Evolutionary conservation across 106 monocot species (phyloP).

Genomic region (Apostasia shenzhenica): DNA sequence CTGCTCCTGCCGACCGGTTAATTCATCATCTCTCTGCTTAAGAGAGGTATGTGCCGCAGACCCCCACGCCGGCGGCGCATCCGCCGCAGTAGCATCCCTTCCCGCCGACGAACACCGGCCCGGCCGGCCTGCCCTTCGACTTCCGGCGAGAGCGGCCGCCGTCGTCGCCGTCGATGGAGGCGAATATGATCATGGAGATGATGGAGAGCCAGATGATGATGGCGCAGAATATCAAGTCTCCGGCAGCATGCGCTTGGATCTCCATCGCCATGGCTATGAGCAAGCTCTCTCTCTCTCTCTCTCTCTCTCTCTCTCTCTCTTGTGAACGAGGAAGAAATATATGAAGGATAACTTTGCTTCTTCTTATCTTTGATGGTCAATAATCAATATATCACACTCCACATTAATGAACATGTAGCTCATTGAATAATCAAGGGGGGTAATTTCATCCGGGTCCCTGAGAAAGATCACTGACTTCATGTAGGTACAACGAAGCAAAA

Average conservation of each 20-base stretch:
- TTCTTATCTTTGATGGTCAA: too few species aligned
- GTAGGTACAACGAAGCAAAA: too few species aligned
- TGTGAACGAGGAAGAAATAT: neutral
- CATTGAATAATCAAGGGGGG: too few species aligned
- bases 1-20: too few species aligned
- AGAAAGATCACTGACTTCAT: too few species aligned
- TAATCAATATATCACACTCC: too few species aligned
- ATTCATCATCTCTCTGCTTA: neutral
- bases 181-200: conserved; percentile 12
- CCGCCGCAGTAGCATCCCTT: neutral
- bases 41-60: conserved; percentile 12
- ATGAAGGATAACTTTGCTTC: too few species aligned
- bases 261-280: neutral
- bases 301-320: neutral
- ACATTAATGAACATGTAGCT: too few species aligned
- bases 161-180: neutral
- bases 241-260: neutral
- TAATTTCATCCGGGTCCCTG: too few species aligned
- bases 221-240: conserved; percentile 3
- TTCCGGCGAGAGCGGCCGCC: neutral
- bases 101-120: neutral
- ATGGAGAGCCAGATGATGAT: conserved; percentile 7
- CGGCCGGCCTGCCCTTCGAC: neutral
- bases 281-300: neutral
- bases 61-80: neutral